Percentiles rank a stretch among this genome's conserved stretches.
Conservation (phyloP, 495 filamentous ascomycete species). For the Schizothecium vesticola region DNA sequence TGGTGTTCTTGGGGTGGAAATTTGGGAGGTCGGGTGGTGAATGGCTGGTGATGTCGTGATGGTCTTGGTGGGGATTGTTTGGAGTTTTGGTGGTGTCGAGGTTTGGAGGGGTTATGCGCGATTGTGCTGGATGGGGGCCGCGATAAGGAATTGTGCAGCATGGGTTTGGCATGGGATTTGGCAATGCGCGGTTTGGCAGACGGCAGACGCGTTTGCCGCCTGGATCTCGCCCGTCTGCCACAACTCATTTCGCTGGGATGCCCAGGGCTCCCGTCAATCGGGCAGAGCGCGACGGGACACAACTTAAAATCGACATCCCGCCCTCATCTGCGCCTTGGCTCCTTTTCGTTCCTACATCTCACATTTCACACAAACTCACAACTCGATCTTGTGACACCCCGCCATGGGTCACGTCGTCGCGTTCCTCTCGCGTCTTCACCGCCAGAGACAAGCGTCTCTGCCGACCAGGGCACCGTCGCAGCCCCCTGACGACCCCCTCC, state of each 20-base stretch:
- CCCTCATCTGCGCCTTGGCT: background rate
- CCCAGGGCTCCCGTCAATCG: background rate
- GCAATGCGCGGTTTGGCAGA: background rate
- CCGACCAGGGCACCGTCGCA: background rate
- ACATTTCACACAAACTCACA: no score
- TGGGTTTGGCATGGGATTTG: background rate
- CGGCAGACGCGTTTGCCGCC: slow-evolving; percentile 5
- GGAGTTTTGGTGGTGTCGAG: background rate
- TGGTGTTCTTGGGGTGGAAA: background rate
- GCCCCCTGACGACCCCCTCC: background rate
- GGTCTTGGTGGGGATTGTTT: background rate
- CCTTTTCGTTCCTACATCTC: background rate
- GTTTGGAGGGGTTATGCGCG: background rate
- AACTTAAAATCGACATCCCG: background rate
- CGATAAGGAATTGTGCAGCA: slow-evolving; percentile 1
- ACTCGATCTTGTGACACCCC: background rate
- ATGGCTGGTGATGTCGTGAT: background rate
- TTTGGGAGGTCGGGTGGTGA: background rate
- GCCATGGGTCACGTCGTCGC: background rate
- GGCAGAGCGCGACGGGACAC: background rate
- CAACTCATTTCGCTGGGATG: background rate
- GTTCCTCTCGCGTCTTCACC: background rate
- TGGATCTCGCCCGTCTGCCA: background rate
- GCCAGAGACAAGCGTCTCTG: background rate
- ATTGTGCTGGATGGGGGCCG: background rate